These are phyloP conservation scores for Globisporangium paddicum DNA, from an alignment of 352 stramenopile genomes.

Conservation along the genomic window DNA sequence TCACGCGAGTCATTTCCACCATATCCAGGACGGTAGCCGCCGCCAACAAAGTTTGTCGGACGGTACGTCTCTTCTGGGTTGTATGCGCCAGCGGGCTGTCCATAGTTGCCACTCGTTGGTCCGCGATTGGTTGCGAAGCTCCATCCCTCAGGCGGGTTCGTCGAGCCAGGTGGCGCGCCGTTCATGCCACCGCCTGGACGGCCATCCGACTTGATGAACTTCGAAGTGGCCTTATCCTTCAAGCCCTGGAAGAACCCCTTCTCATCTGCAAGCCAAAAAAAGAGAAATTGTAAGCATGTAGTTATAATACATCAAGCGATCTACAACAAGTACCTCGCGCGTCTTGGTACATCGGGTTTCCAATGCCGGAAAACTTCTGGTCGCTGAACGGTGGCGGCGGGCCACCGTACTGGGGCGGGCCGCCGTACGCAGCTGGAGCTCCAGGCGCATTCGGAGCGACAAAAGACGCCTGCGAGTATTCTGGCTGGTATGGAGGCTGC, in stretches of 20 bases:
- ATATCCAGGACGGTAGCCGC: conserved; percentile 51
- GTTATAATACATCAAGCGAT: not conserved
- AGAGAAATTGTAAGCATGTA: not conserved
- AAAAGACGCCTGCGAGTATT: conserved; percentile 38
- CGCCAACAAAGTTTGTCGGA: conserved; percentile 36
- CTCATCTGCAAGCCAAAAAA: conserved; percentile 35
- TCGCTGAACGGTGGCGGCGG: conserved; percentile 55
- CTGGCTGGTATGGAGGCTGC: conserved; percentile 35
- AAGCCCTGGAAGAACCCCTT: conserved; percentile 87
- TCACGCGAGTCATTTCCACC: conserved; percentile 45
- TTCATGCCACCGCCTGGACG: conserved; percentile 42
- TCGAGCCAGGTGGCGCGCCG: conserved; percentile 56
- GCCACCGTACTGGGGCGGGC: conserved; percentile 33
- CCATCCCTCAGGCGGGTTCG: conserved; percentile 78
- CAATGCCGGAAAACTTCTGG: conserved; percentile 90
- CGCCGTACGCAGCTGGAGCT: conserved; percentile 28
- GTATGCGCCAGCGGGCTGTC: conserved; percentile 45
- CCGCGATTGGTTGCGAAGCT: conserved; percentile 81
- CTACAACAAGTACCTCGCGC: conserved; percentile 39
- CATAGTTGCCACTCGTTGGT: conserved; percentile 71
- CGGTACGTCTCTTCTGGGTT: conserved; percentile 81
- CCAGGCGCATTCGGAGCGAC: conserved; percentile 25
- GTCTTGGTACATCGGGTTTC: conserved; percentile 94
- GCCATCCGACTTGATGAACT: conserved; percentile 63
- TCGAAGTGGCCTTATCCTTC: conserved; percentile 81